phyloP scores from a whole-genome alignment of 2,329 filamentous ascomycete genomes.

The Paraconiothyrium sp. region DNA sequence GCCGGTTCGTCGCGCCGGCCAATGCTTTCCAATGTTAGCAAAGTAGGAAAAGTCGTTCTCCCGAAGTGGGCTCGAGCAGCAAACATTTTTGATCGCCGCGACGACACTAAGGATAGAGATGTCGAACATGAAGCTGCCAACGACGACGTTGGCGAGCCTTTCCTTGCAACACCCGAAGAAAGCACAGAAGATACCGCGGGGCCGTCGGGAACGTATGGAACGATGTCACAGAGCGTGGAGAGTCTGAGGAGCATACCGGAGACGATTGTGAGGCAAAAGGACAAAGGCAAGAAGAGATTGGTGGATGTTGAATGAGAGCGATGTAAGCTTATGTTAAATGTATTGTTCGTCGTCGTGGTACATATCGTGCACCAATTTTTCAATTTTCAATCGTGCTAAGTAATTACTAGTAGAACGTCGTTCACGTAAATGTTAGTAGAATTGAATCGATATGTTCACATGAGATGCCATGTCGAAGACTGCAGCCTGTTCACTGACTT shows the following conservation, averaged over 20 bases:
- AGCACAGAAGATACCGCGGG: conserved; percentile 20
- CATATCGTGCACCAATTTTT: no score
- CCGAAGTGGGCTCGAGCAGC: conserved; percentile 18
- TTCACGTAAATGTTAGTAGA: no score
- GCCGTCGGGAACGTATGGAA: conserved; percentile 20
- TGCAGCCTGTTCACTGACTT: no score
- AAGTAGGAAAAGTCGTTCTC: conserved; percentile 17
- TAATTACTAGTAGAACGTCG: no score
- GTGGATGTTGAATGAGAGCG: conserved; percentile 21
- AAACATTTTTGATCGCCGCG: neutral
- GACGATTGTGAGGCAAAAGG: conserved; percentile 27
- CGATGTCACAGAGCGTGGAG: conserved; percentile 21
- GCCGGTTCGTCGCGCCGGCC: neutral
- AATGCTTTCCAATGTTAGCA: conserved; percentile 8
- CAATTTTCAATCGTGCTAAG: no score
- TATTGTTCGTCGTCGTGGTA: no score
- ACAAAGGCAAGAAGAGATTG: conserved; percentile 28
- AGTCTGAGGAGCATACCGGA: conserved; percentile 22
- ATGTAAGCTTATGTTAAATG: no score
- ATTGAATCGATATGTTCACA: neutral
- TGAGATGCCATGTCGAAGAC: neutral
- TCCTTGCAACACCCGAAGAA: conserved; percentile 25
- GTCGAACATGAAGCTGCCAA: conserved; percentile 2
- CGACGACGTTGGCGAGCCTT: conserved; percentile 7
- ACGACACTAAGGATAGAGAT: conserved; percentile 4